Base-by-base conservation (phyloP, 2,329 filamentous ascomycete genomes). In the Myriangium duriaei region DNA sequence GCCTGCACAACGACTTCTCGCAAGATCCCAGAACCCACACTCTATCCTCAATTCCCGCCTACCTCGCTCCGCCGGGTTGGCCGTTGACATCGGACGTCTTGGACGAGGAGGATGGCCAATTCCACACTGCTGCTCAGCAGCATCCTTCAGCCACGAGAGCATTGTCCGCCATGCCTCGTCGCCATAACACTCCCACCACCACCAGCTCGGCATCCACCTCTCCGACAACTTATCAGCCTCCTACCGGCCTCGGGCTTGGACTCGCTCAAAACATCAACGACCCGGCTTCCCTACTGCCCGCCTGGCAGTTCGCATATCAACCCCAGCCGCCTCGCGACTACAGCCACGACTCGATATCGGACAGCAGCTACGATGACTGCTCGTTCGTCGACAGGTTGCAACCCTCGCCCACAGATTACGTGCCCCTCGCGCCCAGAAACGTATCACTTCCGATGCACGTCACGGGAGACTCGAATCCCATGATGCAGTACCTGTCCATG, bases 361-460 rank as follows among this genome's bases (percentile, higher is more conserved):
- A 54, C 41, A 45, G 59, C 40, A 49, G 57, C 42, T 64, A 60
- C 50, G 52, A 51, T 38, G 47, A 56, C 5, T 42, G 50, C 10
- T 51, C 56, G 3, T 67, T 60, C 42, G 58, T 53, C 37, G 55
- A 49, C 12, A 58, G 57, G 30, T 48, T 68, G 36, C 61, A 66
- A 44, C 51, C 59, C 1, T 67, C 65, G 41, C 62, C 64, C 4
- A 56, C 67, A 35, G 62, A 67, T 39, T 65, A 64, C 50, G 58
- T 67, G 53, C 62, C 64, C 40, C 50, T 54, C 5, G 54, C 59
- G 11, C 51, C 59, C 40, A 54, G 58, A 38, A 47, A 45, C 18
- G 48, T 60, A 40, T 40, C 44, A 30, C 42, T 45, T 5, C 45
- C 47, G 14, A 55, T 60, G 47, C 46, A 50, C 13, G 60, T 59